Conservation (phyloP, 2,329 filamentous ascomycete genomes). For the Xylaria sp. region DNA sequence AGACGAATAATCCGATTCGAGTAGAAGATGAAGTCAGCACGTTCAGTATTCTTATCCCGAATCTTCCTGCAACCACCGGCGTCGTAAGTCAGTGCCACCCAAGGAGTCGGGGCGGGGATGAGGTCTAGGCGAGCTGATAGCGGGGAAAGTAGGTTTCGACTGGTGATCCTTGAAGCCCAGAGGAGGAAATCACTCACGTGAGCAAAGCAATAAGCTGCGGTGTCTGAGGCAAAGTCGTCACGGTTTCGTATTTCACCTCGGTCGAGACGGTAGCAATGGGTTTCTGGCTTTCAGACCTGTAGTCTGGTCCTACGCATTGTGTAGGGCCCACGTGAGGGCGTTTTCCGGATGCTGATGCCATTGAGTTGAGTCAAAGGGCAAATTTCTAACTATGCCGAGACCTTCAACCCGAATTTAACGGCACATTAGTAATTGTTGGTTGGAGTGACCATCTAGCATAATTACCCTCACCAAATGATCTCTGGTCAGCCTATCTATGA, state of each 20-base stretch:
- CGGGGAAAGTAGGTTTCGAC: conserved; percentile 7
- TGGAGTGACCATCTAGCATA: conserved; percentile 1
- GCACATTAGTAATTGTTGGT: conserved; percentile 28
- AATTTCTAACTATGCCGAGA: conserved; percentile 11
- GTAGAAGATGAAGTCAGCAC: conserved; percentile 99
- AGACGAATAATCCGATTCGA: conserved; percentile 97
- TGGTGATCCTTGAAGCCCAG: conserved; percentile 16
- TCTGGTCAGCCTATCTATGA: conserved; percentile 25
- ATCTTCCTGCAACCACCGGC: conserved; percentile 79
- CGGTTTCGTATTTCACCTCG: conserved; percentile 82
- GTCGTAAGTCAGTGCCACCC: conserved; percentile 29
- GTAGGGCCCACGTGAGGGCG: conserved; percentile 56
- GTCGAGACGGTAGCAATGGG: conserved; percentile 90
- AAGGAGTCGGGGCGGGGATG: conserved; percentile 4
- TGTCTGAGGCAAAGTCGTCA: conserved; percentile 90
- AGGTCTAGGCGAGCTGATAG: conserved; percentile 4
- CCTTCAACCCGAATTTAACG: neutral
- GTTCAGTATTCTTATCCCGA: conserved; percentile 86
- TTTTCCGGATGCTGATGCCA: conserved; percentile 49
- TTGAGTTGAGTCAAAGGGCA: conserved; percentile 46
- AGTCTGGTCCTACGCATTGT: conserved; percentile 82
- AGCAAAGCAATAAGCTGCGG: conserved; percentile 96
- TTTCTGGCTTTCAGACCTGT: conserved; percentile 79
- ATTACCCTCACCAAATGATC: conserved; percentile 10
- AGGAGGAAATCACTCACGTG: conserved; percentile 75